These are phyloP conservation scores for Macrotyloma uniflorum DNA, from an alignment of 306 rosid species.

Conservation along the genomic window DNA sequence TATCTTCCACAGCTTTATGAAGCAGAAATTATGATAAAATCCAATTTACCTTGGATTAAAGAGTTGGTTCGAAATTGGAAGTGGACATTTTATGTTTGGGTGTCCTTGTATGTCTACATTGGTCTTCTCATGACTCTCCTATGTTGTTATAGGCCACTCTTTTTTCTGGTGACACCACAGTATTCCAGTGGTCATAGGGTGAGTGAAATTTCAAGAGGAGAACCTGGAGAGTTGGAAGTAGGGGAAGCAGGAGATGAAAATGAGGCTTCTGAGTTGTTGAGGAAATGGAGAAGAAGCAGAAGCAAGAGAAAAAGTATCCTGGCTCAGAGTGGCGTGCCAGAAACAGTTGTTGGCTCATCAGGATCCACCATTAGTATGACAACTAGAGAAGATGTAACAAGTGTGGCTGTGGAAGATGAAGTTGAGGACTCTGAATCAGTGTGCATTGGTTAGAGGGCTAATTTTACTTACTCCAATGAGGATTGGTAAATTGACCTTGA, in stretches of 20 bases:
- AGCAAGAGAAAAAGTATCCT: constrained; percentile 62
- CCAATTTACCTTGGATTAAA: constrained; percentile 67
- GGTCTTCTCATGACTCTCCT: constrained; percentile 49
- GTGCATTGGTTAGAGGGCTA: constrained; percentile 40
- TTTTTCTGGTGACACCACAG: constrained; percentile 33
- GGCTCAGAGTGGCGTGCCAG: constrained; percentile 37
- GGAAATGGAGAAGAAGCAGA: constrained; percentile 61
- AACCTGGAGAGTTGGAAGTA: constrained; percentile 18
- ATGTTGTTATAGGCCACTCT: constrained; percentile 49
- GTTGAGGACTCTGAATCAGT: constrained; percentile 77
- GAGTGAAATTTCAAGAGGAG: constrained; percentile 26
- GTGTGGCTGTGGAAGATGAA: constrained; percentile 50
- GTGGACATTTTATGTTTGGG: constrained; percentile 86
- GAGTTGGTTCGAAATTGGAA: constrained; percentile 68
- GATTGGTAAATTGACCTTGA: constrained; percentile 8
- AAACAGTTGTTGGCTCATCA: constrained; percentile 57
- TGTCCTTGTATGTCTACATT: constrained; percentile 55
- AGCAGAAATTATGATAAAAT: constrained; percentile 60
- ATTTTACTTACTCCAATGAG: background rate
- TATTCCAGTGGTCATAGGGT: constrained; percentile 21
- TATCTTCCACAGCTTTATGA: constrained; percentile 71
- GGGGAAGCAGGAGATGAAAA: constrained; percentile 44
- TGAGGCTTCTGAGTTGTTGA: constrained; percentile 61
- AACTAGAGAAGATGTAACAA: constrained; percentile 55
- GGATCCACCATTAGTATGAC: constrained; percentile 52